A percentile compares a stretch with the other conserved stretches of the same genome.
Conservation (phyloP, 2,329 filamentous ascomycete genomes). For the Fusarium odoratissimum region DNA sequence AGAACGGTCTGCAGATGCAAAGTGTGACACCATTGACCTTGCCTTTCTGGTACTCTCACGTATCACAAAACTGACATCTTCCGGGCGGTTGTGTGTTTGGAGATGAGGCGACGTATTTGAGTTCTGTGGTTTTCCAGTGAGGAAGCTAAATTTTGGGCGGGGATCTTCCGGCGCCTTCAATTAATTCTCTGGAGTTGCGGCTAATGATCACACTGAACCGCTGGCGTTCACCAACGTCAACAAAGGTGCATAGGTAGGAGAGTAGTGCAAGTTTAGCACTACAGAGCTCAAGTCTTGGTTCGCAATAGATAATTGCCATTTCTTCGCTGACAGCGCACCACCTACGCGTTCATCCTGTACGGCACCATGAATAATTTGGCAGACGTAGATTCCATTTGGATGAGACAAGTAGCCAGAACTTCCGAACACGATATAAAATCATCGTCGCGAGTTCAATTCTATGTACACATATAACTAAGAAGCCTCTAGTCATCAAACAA, state of each 20-base stretch:
- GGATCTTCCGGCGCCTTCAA: too few species aligned
- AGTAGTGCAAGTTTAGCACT: rapidly evolving
- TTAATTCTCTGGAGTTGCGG: too few species aligned
- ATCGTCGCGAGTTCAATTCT: rapidly evolving
- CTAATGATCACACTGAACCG: not conserved
- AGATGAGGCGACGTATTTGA: rapidly evolving
- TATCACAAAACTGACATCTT: not conserved
- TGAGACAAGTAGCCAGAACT: rapidly evolving
- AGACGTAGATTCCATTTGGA: rapidly evolving
- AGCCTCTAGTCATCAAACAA: rapidly evolving
- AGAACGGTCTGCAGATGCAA: too few species aligned
- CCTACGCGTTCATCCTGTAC: rapidly evolving
- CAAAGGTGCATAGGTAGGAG: not conserved
- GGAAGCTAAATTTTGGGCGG: too few species aligned
- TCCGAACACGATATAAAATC: rapidly evolving
- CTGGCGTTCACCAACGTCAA: not conserved
- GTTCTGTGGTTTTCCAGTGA: not conserved
- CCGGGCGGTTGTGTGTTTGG: rapidly evolving
- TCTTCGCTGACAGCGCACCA: too few species aligned
- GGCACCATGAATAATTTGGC: rapidly evolving
- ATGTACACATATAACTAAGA: rapidly evolving
- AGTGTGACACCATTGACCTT: not conserved
- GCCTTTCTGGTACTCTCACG: rapidly evolving
- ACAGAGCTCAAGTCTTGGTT: too few species aligned
- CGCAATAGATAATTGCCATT: not conserved